phyloP scores from a whole-genome alignment of 169 alveolate genomes.

The Perkinsus olseni region DNA sequence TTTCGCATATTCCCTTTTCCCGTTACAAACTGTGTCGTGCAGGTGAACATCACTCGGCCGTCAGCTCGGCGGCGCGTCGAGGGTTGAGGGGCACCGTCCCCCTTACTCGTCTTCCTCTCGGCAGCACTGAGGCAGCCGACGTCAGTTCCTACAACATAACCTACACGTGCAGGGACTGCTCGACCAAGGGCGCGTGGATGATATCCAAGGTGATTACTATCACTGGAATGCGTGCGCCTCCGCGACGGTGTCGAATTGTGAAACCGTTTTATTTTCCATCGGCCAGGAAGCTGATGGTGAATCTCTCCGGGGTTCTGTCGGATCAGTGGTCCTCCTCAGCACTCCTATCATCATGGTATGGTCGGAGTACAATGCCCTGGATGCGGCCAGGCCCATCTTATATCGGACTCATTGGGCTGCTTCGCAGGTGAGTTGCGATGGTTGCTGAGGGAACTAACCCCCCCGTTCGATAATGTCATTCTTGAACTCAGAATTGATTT shows the following conservation, averaged over 20 bases:
- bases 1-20: no score
- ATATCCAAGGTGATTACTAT: neutral
- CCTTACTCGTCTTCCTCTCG: neutral
- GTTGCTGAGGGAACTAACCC: neutral
- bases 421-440: slow-evolving; percentile 23
- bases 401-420: slow-evolving; percentile 64
- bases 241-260: no score
- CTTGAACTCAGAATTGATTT: neutral
- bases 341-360: slow-evolving; percentile 55
- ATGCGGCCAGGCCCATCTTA: slow-evolving; percentile 53
- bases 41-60: no score
- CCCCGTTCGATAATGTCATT: neutral
- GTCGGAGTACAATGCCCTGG: slow-evolving; percentile 54
- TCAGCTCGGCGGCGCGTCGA: no score
- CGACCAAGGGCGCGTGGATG: neutral
- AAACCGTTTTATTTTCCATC: no score
- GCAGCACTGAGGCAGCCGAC: neutral
- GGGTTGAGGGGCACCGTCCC: neutral
- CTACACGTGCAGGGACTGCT: neutral
- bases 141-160: neutral
- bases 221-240: no score
- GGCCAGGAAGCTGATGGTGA: no score
- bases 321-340: slow-evolving; percentile 5
- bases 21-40: no score
- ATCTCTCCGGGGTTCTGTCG: no score